Evolutionary conservation across 2,329 filamentous ascomycete genomes (phyloP), one percentile per base, ranked within the genome.

Genomic region (Aspergillus pseudoglaucus): DNA sequence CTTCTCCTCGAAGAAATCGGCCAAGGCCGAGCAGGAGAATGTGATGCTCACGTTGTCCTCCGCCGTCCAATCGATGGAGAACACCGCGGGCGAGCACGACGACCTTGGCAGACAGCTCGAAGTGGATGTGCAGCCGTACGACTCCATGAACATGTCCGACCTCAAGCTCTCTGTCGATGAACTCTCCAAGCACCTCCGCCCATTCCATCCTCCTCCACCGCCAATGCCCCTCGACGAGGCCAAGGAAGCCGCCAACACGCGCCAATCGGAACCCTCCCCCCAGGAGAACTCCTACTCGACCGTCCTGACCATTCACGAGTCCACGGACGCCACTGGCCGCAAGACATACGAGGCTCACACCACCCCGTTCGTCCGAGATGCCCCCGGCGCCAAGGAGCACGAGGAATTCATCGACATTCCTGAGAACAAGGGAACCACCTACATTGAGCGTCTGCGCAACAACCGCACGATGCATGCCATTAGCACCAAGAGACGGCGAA

Each of bases 401-500:
- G 64, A 65, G 35, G 51, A 61, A 43, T 53, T 58, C 52, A 60
- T 87, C 52, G 83, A 87, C 64, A 82, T 84, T 65, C 81, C 81
- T 6, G 77, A 49, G 14, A 54, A 52, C 44, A 52, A 59, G 14
- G 58, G 57, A 40, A 58, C 54, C 50, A 65, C 61, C 43, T 90
- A 90, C 64, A 74, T 88, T 23, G 81, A 87, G 65, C 84, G 87
- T 56, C 82, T 88, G 75, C 79, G 81, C 44, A 58, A 67, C 49
- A 70, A 74, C 55, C 58, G 60, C 57, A 61, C 67, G 67, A 90
- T 95, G 85, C 74, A 84, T 52, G 81, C 89, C 54, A 89, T 98
- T 66, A 95, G 88, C 65, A 91, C 96, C 59, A 90, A 85, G 78
- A 81, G 93, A 69, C 89, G 95, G 72, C 79, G 90, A 65, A 94